Base-by-base conservation (phyloP, 2,329 filamentous ascomycete genomes). In the Cyphellophora europaea region DNA sequence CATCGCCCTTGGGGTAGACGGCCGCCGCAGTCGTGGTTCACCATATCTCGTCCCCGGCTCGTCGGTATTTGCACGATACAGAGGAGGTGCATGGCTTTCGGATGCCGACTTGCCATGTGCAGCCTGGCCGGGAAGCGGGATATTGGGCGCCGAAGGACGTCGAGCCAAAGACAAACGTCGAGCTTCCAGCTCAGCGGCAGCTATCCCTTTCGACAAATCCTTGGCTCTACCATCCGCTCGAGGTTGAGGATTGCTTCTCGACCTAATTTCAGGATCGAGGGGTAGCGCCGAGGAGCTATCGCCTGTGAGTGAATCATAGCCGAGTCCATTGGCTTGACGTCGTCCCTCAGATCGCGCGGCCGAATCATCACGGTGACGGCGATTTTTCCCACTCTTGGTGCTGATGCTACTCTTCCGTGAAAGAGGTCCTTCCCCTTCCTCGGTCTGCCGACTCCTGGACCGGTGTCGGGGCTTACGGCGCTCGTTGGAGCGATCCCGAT, bases 1-100 rank as follows among this genome's bases (percentile, higher is more conserved):
- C 87, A 95, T 93, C 1, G 87, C 87, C 61, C 85, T 79, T 18
- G 89, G 88, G 1, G 88, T 95, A 2, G 87, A 85, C 11, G 89
- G 87, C n/a, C 94, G 71, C 1, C 87, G 88, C 33, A 89, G 71
- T 11, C 25, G n/a, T 5, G 73, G 69, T 1, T 53, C 41, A 53
- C 57, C 5, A 49, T 52, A 19, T 10, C 51, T 48, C 25, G 54
- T 52, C n/a, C 52, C 61, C 1, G 65, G 62, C 30, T 74, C 65
- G 6, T 64, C 53, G 11, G 60, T 53, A 16, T 64, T 54, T 4
- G 54, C 58, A 23, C 57, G 51, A 12, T 57, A 54, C 5, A 63
- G 48, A 25, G 49, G 47, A 2, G 40, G 36, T 12, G 40, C 32
- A 17, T 42, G 37, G 18, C 39, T 32, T 5, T 44, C 41, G 34